These are phyloP conservation scores for Sphagnum magellanicum DNA, from an alignment of 228 moss, liverwort and hornwort genomes.

Conservation along the genomic window DNA sequence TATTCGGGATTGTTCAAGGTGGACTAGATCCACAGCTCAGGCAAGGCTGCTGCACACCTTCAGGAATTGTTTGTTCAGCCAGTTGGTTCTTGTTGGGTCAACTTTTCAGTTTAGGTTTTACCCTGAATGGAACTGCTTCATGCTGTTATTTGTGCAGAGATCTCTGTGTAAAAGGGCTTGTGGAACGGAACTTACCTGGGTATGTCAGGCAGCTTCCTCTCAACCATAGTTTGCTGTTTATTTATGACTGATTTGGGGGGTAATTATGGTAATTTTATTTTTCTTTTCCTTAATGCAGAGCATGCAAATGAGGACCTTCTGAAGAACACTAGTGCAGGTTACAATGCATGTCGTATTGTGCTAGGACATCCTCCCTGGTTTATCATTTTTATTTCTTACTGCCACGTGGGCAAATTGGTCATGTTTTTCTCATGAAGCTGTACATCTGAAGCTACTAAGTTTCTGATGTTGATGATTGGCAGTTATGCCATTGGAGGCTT, in stretches of 20 bases:
- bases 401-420: not conserved
- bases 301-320: too few species aligned
- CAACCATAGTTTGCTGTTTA: not conserved
- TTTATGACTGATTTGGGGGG: not conserved
- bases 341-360: too few species aligned
- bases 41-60: slow-evolving; percentile 13
- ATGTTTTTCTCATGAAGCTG: not conserved
- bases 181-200: slow-evolving; percentile 83
- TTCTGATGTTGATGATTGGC: slow-evolving; percentile 3
- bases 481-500: slow-evolving; percentile 97
- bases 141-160: slow-evolving; percentile 47
- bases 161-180: slow-evolving; percentile 69
- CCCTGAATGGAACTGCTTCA: too few species aligned
- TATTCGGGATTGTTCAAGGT: slow-evolving; percentile 97
- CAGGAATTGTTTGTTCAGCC: not conserved
- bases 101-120: too few species aligned
- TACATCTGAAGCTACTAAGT: too few species aligned
- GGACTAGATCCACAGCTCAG: slow-evolving; percentile 75
- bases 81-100: not conserved
- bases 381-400: too few species aligned
- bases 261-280: not conserved
- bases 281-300: too few species aligned
- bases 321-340: too few species aligned
- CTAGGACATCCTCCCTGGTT: too few species aligned
- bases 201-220: slow-evolving; percentile 10